Evolutionary conservation across 176 grass and related monocot genomes (phyloP), one percentile per base, ranked within the genome.

Genomic region (Lolium perenne): DNA sequence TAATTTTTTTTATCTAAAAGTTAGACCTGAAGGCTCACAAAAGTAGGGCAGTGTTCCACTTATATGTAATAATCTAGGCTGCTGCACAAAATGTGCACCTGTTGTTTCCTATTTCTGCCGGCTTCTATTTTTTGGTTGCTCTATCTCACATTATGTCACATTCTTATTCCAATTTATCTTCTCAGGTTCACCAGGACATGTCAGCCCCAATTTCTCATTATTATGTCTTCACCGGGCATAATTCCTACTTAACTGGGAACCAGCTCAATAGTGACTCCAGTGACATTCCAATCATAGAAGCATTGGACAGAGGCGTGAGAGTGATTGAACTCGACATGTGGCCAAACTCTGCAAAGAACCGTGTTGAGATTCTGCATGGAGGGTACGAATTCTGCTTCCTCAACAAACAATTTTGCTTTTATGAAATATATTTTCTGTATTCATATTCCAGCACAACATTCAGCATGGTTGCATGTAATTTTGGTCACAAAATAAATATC

Each of bases 291-390:
- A 98, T 98, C 35, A 95, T 95, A 88, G 81, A 89, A 71, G 87
- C 95, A 54, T 80, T 98, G 74, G 71, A 93, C 89, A 89, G 41
- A 57, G 95, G 95, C 10, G 95, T 95, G 10, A 87, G 95, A 87
- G 95, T 98, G 10, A 98, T 98, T 58, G 95, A 98, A 83, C 87
- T 98, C 1, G 93, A 95, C 58, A 94, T 98, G 95, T 98, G 95
- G 95, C 95, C 93, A 22, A 98, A 95, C 87, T 87, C 93, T 57
- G 54, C 85, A 40, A 95, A 95, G 83, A 77, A 83, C 74, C 81
- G 90, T 74, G 77, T 98, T 45, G 87, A 95, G 29, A 94, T 95
- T 87, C 91, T 98, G 83, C 93, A 95, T 76, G 93, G 93, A 84
- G 94, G 93, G 91, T 98, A 88, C 8, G 11, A 2, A n/a, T 88